Conservation (phyloP, 2,329 filamentous ascomycete species). For the Colletotrichum gloeosporioides region DNA sequence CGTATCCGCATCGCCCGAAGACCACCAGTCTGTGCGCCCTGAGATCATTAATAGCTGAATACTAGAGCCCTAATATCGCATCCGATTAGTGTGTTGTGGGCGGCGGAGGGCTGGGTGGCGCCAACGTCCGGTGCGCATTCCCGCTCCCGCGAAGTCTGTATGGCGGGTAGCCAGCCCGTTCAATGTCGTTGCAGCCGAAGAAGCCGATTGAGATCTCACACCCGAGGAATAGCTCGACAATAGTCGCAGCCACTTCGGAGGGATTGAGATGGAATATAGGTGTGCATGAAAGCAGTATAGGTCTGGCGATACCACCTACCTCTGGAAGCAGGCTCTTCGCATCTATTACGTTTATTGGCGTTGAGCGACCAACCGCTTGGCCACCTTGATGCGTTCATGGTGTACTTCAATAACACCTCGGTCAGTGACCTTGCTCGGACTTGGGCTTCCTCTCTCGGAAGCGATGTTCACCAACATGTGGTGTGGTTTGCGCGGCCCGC, state of each 20-base stretch:
- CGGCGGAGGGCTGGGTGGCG: background rate
- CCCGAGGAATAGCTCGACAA: background rate
- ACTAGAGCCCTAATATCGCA: background rate
- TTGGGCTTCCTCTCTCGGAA: background rate
- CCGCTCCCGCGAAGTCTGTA: background rate
- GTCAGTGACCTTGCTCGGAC: background rate
- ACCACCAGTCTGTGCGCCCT: background rate
- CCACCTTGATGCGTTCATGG: background rate
- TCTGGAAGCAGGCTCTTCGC: background rate
- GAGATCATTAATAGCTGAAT: background rate
- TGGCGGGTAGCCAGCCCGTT: background rate
- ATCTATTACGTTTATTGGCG: background rate
- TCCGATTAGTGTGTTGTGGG: background rate
- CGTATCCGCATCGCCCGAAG: background rate
- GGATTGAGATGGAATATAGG: background rate
- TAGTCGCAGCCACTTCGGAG: background rate
- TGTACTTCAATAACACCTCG: background rate
- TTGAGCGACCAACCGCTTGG: background rate
- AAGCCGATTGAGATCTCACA: background rate
- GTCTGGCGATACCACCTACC: background rate
- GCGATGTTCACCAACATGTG: background rate
- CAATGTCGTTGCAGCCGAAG: background rate
- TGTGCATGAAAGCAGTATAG: background rate
- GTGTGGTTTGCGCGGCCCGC: background rate
- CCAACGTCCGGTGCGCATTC: background rate